Evolutionary conservation across 179 eudicot species (phyloP).

Genomic region (Patellifolia procumbens): DNA sequence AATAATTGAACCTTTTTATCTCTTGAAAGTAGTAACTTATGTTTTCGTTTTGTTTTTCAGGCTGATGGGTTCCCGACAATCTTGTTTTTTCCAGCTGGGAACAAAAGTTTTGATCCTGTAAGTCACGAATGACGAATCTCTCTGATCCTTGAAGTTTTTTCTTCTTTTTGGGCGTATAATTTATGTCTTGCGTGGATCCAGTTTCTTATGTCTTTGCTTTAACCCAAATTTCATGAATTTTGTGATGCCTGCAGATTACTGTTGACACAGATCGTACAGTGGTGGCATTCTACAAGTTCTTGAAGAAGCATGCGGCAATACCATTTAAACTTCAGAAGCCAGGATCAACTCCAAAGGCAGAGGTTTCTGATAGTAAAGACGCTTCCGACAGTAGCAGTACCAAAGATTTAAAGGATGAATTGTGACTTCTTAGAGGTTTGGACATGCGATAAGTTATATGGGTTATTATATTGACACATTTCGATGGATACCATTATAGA

Average conservation of each 20-base stretch:
- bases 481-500: slow-evolving; percentile 49
- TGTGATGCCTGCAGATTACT: slow-evolving; percentile 43
- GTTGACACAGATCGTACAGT: slow-evolving; percentile 63
- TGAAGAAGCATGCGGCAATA: slow-evolving; percentile 72
- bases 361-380: slow-evolving; percentile 16
- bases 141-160: background rate
- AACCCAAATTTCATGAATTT: background rate
- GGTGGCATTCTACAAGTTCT: slow-evolving; percentile 70
- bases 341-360: slow-evolving; percentile 26
- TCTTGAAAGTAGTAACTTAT: background rate
- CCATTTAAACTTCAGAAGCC: slow-evolving; percentile 66
- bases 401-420: slow-evolving; percentile 57
- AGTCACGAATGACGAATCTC: slow-evolving; percentile 19
- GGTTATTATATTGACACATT: slow-evolving; percentile 45
- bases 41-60: slow-evolving; percentile 38
- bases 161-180: background rate
- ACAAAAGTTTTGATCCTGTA: slow-evolving; percentile 87
- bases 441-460: slow-evolving; percentile 14
- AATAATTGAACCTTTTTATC: background rate
- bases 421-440: slow-evolving; percentile 24
- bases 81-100: slow-evolving; percentile 90
- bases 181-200: background rate
- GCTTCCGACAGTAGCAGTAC: slow-evolving; percentile 26
- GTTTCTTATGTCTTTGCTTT: background rate
- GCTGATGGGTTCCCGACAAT: slow-evolving; percentile 73